Evolutionary conservation across 108 stramenopile species (phyloP), one percentile per base, ranked within the genome.

Genomic region (Fragilaria crotonensis): DNA sequence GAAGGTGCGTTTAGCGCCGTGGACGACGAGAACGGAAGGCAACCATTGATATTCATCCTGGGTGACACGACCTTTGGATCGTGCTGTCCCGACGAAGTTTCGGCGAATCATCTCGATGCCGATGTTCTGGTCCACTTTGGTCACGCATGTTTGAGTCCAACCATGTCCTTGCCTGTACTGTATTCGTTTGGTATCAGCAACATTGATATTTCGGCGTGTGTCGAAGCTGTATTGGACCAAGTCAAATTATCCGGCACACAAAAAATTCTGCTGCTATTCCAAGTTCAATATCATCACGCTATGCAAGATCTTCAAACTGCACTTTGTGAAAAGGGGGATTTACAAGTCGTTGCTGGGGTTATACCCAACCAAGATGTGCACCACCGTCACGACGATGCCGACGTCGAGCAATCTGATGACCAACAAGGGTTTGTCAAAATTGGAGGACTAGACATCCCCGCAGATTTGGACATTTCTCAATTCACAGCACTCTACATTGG

Each of bases 11-110:
- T 25, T 3, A 4, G 23, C 23, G 23, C 21, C 1, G 22, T 4
- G 30, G 22, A 36, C 17, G 20, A 57, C 27, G 20, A 41, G 4
- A 47, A 49, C 22, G 50, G 5, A 45, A 64, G 61, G 11, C 46
- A 27, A 3, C 80, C 90, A 22, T 65, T 94, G 20, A 67, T 94
- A n/a, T 97, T 97, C 59, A 75, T 92, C 18, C 60, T 96, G 25
- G 97, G 97, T 2, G 97, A 97, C 66, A 94, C 97, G 1, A 92
- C 93, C n/a, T 89, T 89, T 41, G 91, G 78, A 48, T 73, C 84
- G 22, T 96, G 95, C 65, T 96, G 95, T 76, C 94, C 95, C 18
- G 97, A 97, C 64, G 90, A 93, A 63, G 87, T 97, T 2, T 85
- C 90, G 2, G 95, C 95, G 3, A 67, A 83, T 51, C 97, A 97